A percentile compares a stretch with the other conserved stretches of the same genome.
Conservation (phyloP, 2,329 filamentous ascomycete species). For the Mycosphaerella sp. region DNA sequence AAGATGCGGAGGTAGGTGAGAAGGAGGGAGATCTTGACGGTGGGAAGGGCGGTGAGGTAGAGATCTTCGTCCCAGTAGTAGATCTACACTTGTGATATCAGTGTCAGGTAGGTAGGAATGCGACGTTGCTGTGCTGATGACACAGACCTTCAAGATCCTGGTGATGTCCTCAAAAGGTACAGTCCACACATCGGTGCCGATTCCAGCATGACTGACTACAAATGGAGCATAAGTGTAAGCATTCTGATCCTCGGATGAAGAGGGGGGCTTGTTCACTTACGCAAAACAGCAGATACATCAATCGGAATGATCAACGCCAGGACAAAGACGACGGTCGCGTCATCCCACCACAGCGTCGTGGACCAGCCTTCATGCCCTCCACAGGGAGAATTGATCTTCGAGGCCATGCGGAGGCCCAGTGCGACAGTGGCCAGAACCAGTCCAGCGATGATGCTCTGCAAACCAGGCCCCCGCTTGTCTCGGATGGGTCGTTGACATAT, state of each 20-base stretch:
- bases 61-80: slow-evolving; percentile 16
- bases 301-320: slow-evolving; percentile 13
- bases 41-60: slow-evolving; percentile 13
- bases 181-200: slow-evolving; percentile 21
- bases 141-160: slow-evolving; percentile 9
- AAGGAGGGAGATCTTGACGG: slow-evolving; percentile 17
- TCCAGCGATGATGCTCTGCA: slow-evolving; percentile 11
- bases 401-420: slow-evolving; percentile 14
- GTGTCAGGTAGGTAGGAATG: too few relatives aligned
- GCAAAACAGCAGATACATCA: not conserved
- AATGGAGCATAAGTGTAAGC: not conserved
- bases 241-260: too few relatives aligned
- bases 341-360: slow-evolving; percentile 19
- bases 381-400: slow-evolving; percentile 12
- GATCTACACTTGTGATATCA: too few relatives aligned
- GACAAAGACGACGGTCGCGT: slow-evolving; percentile 15
- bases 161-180: slow-evolving; percentile 14
- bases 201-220: slow-evolving; percentile 18
- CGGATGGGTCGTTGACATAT: slow-evolving; percentile 15
- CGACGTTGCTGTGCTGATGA: too few relatives aligned
- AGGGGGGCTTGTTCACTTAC: too few relatives aligned
- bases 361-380: slow-evolving; percentile 6
- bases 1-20: slow-evolving; percentile 19
- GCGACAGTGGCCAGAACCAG: slow-evolving; percentile 10
- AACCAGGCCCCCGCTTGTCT: slow-evolving; percentile 12